These are phyloP conservation scores for Gentiana dahurica DNA, from an alignment of 257 asterid genomes.

Conservation along the genomic window DNA sequence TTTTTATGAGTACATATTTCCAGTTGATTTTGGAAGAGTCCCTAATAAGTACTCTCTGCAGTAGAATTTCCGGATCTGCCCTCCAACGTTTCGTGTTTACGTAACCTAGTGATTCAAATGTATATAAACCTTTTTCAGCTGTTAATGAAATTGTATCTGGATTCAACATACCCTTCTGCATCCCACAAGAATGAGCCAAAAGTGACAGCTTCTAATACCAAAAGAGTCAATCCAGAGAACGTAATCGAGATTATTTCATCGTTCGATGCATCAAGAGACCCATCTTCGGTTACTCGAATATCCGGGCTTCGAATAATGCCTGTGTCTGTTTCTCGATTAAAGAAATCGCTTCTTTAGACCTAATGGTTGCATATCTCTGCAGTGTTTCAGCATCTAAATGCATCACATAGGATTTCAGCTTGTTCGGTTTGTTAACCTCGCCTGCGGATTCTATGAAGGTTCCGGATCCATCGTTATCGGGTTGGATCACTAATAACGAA, in stretches of 20 bases:
- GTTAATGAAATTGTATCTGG: slow-evolving; percentile 41
- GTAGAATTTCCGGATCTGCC: too few species aligned
- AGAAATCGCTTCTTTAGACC: slow-evolving; percentile 77
- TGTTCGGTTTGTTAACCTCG: slow-evolving; percentile 35
- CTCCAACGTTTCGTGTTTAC: too few species aligned
- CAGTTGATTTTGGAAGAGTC: too few species aligned
- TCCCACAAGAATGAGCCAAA: slow-evolving; percentile 92
- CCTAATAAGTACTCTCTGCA: too few species aligned
- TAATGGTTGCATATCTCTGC: slow-evolving; percentile 72
- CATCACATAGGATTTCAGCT: slow-evolving; percentile 77
- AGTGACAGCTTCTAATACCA: slow-evolving; percentile 83
- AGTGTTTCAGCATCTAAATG: slow-evolving; percentile 88
- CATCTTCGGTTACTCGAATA: slow-evolving; percentile 53
- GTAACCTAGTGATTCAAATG: too few species aligned
- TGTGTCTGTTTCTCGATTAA: slow-evolving; percentile 89
- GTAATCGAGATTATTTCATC: slow-evolving; percentile 60
- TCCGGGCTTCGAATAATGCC: slow-evolving; percentile 79
- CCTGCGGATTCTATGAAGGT: slow-evolving; percentile 27
- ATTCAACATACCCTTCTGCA: slow-evolving; percentile 60
- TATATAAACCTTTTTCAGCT: slow-evolving; percentile 18
- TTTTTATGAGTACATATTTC: too few species aligned
- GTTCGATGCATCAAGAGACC: slow-evolving; percentile 51
- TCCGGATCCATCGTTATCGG: slow-evolving; percentile 51
- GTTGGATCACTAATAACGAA: slow-evolving; percentile 58
- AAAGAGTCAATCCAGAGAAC: slow-evolving; percentile 65